phyloP scores from a whole-genome alignment of 306 rosid genomes.

The Casuarina cunninghamiana region DNA sequence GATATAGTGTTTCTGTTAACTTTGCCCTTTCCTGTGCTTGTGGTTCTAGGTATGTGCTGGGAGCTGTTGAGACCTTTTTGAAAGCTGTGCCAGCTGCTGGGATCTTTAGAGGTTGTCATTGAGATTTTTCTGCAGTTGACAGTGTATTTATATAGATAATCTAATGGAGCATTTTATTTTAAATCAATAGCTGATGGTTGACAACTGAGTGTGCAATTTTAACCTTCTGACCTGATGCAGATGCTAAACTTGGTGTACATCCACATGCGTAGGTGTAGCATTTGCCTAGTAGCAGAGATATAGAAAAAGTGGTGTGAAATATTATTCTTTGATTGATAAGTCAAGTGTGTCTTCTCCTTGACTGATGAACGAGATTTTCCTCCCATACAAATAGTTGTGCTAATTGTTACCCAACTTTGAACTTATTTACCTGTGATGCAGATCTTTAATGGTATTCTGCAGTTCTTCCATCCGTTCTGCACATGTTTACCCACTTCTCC shows the following conservation, averaged over 20 bases:
- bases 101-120: conserved; percentile 74
- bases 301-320: not conserved
- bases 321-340: not conserved
- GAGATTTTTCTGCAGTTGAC: conserved; percentile 9
- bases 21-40: conserved; percentile 36
- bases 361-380: not conserved
- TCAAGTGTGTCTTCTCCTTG: not conserved
- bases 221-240: not conserved
- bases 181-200: not conserved
- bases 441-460: not conserved
- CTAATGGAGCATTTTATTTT: not conserved
- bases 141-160: not conserved
- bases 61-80: conserved; percentile 99
- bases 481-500: not conserved
- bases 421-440: not conserved
- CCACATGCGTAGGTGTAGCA: not conserved
- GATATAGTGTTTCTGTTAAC: conserved; percentile 16
- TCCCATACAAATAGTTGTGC: not conserved
- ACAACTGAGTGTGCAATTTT: not conserved
- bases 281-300: conserved; percentile 1
- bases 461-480: not conserved
- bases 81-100: conserved; percentile 96
- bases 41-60: conserved; percentile 85
- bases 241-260: not conserved
- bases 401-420: not conserved